Percentiles rank a stretch among this genome's conserved stretches.
Conservation (phyloP, 2,329 filamentous ascomycete species). For the Orbilia javanica region DNA sequence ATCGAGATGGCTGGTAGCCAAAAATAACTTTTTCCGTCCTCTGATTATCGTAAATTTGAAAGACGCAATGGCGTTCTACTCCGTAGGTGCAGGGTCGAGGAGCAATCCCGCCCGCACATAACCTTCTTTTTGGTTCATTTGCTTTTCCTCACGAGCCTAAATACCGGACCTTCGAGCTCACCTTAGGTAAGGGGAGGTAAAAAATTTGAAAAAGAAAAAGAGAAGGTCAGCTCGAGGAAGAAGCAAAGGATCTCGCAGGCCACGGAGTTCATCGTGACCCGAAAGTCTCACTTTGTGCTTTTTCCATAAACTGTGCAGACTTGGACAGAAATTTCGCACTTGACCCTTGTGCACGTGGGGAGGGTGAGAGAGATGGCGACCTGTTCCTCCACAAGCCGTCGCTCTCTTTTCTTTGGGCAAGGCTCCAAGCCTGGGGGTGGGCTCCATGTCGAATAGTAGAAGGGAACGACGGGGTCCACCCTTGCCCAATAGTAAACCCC, state of each 20-base stretch:
- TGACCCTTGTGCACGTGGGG: conserved; percentile 57
- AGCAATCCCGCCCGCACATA: conserved; percentile 58
- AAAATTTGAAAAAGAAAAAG: conserved; percentile 33
- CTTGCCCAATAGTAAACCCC: conserved; percentile 37
- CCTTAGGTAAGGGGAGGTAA: conserved; percentile 27
- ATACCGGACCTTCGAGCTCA: conserved; percentile 54
- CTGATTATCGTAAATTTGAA: conserved; percentile 56
- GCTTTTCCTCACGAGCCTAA: conserved; percentile 56
- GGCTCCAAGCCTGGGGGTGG: conserved; percentile 49
- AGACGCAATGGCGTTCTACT: conserved; percentile 54
- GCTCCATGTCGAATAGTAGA: conserved; percentile 56
- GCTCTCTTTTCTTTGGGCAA: conserved; percentile 56
- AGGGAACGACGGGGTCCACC: conserved; percentile 48
- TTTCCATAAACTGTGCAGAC: conserved; percentile 27
- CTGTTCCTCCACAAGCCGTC: conserved; percentile 56
- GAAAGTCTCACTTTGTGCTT: conserved; percentile 57
- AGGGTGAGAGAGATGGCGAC: conserved; percentile 47
- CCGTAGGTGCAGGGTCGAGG: conserved; percentile 43
- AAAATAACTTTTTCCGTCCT: conserved; percentile 53
- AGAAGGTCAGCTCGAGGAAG: conserved; percentile 47
- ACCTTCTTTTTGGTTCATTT: conserved; percentile 55
- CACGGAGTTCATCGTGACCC: conserved; percentile 58
- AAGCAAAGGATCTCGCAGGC: conserved; percentile 41
- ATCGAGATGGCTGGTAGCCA: conserved; percentile 49
- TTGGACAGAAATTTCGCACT: conserved; percentile 58